These are phyloP conservation scores for Neurospora sp. DNA, from an alignment of 495 filamentous ascomycete species.

Conservation along the genomic window DNA sequence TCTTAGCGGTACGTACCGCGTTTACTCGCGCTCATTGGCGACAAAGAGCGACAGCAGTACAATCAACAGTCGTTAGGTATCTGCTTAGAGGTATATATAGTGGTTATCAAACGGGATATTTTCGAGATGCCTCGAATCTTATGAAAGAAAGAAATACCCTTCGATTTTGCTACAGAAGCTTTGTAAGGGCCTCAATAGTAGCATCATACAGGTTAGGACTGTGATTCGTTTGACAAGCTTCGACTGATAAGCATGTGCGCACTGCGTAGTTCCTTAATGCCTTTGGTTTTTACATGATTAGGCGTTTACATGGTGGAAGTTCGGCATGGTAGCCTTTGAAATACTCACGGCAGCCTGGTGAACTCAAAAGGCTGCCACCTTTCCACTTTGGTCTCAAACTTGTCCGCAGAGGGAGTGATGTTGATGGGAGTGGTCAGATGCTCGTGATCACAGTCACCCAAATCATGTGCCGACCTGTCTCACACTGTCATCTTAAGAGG, in stretches of 20 bases:
- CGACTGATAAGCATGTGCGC: not conserved
- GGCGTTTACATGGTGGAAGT: not conserved
- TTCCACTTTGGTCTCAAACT: not conserved
- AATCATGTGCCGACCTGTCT: conserved; percentile 19
- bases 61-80: not conserved
- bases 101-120: not conserved
- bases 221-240: not conserved
- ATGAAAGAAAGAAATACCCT: not conserved
- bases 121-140: not conserved
- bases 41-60: not conserved
- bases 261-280: not conserved
- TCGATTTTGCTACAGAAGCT: too few relatives aligned
- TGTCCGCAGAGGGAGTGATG: not conserved
- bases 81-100: not conserved
- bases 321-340: not conserved
- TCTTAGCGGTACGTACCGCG: not conserved
- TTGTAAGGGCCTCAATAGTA: not conserved
- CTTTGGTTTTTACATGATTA: not conserved
- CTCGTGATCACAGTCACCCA: not conserved
- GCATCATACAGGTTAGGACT: not conserved
- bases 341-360: not conserved
- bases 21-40: not conserved
- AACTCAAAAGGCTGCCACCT: not conserved
- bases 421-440: not conserved
- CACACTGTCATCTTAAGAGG: not conserved